Base-by-base conservation (phyloP, 2,329 filamentous ascomycete species). In the Colletotrichum theobromicola region DNA sequence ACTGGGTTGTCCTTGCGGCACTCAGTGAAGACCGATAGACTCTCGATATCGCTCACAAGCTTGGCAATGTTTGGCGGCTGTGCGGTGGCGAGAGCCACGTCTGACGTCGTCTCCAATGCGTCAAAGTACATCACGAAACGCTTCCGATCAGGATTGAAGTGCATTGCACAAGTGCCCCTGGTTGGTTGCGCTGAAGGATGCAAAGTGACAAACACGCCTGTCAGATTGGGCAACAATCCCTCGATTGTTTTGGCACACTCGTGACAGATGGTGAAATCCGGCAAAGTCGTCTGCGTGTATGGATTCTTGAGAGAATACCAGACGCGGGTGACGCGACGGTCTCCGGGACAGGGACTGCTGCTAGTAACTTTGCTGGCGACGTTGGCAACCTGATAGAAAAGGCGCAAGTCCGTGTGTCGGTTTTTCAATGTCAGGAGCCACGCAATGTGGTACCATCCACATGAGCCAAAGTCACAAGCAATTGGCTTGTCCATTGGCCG, bases 271-370 rank as follows among this genome's bases (percentile, higher is more conserved):
- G 92, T 89, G 80, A 98, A 98, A 74, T 93, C 90, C 2, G 90
- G 87, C 5, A 97, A 87, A 24, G 91, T 90, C 6, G 86, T 83
- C n/a, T 89, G 87, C 2, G 92, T 92, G 42, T 90, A 88, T 1
- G 92, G 91, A 77, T 97, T 94, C 53, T 89, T 87, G 55, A 98
- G 88, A 1, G 94, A 93, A 79, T 94, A 93, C 96, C 96, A 98
- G 67, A 88, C 87, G 58, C 94, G 90, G 1, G 88, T 83, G 18
- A 85, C 87, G 80, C 88, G 89, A 46, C 85, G 84, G 75, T 86
- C 86, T 50, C 88, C 94, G 50, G 83, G 90, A 85, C 89, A 97
- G 84, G 80, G 88, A 79, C 77, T 88, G 85, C 30, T 86, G 21
- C 64, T 42, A 12, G 71, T 72, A 12, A 75, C 67, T 16, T 80